A percentile compares a stretch with the other conserved stretches of the same genome.
These are phyloP conservation scores for Cordyceps cicadae DNA, from an alignment of 2,329 filamentous ascomycete species.

Conservation along the genomic window DNA sequence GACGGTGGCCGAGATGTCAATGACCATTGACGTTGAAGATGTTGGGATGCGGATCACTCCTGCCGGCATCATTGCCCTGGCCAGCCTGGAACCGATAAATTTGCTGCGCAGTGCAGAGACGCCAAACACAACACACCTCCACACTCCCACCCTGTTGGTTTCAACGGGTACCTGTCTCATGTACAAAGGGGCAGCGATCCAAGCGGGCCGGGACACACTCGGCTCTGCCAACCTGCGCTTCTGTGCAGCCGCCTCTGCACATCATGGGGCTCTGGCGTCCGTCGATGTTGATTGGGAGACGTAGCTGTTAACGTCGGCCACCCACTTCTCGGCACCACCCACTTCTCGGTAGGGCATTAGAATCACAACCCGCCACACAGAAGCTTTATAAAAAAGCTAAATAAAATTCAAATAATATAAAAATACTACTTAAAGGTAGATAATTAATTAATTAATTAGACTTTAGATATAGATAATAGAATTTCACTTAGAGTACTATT, in stretches of 20 bases:
- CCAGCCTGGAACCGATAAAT: background rate
- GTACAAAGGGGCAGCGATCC: background rate
- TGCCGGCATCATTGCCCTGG: background rate
- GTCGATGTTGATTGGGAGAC: background rate
- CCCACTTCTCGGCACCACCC: too few species aligned
- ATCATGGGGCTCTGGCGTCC: background rate
- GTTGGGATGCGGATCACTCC: background rate
- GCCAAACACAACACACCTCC: background rate
- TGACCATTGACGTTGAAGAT: background rate
- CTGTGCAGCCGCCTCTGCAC: background rate
- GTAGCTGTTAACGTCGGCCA: background rate
- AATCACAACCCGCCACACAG: too few species aligned
- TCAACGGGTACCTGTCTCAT: slow-evolving; percentile 8
- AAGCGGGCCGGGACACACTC: slow-evolving; percentile 1
- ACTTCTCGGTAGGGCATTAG: too few species aligned
- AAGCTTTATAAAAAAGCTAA: too few species aligned
- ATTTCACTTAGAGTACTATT: too few species aligned
- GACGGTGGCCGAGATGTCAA: background rate
- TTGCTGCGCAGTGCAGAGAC: too few species aligned
- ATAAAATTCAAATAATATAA: too few species aligned
- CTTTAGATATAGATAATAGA: too few species aligned
- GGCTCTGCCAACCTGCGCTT: background rate
- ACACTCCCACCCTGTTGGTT: background rate
- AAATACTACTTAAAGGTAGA: too few species aligned
- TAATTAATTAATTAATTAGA: too few species aligned